A percentile compares a stretch with the other conserved stretches of the same genome.
Conservation (phyloP, 2,329 filamentous ascomycete species). For the Shiraia bambusicola region DNA sequence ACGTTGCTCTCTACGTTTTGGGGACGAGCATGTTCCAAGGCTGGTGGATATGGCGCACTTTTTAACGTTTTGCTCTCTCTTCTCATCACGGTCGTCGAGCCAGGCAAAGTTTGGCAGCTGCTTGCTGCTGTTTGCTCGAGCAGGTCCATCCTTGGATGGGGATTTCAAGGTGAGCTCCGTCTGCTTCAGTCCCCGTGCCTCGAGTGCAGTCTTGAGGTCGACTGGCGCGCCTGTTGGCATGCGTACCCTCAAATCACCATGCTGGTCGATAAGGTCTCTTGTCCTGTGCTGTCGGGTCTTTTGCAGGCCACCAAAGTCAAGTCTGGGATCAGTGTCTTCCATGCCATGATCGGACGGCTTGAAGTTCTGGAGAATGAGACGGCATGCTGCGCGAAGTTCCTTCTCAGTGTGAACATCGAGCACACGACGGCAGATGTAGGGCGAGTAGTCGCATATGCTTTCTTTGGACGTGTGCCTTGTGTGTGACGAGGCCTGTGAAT, state of each 20-base stretch:
- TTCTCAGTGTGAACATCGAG: slow-evolving; percentile 47
- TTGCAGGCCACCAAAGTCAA: slow-evolving; percentile 36
- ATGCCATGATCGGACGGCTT: slow-evolving; percentile 44
- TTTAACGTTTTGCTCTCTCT: slow-evolving; percentile 25
- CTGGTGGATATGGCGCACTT: slow-evolving; percentile 43
- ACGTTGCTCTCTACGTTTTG: slow-evolving; percentile 47
- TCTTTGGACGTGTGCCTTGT: slow-evolving; percentile 32
- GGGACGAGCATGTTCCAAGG: slow-evolving; percentile 41
- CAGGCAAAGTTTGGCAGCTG: slow-evolving; percentile 32
- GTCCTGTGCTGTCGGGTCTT: slow-evolving; percentile 11
- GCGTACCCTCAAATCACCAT: slow-evolving; percentile 26
- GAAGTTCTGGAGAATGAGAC: slow-evolving; percentile 46
- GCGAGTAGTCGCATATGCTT: slow-evolving; percentile 41
- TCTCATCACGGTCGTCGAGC: slow-evolving; percentile 23
- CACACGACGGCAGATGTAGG: slow-evolving; percentile 48
- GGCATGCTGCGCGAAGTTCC: slow-evolving; percentile 50
- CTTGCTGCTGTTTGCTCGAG: slow-evolving; percentile 37
- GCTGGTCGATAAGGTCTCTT: slow-evolving; percentile 20
- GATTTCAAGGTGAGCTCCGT: slow-evolving; percentile 8
- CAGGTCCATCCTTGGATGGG: slow-evolving; percentile 18
- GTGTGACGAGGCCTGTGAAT: slow-evolving; percentile 16
- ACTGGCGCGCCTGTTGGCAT: slow-evolving; percentile 33
- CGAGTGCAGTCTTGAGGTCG: slow-evolving; percentile 30
- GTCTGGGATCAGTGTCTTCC: slow-evolving; percentile 39
- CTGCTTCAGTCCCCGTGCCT: slow-evolving; percentile 27